Base-by-base conservation (phyloP, 1,284 basidiomycete species). In the Apiotrichum brassicae region DNA sequence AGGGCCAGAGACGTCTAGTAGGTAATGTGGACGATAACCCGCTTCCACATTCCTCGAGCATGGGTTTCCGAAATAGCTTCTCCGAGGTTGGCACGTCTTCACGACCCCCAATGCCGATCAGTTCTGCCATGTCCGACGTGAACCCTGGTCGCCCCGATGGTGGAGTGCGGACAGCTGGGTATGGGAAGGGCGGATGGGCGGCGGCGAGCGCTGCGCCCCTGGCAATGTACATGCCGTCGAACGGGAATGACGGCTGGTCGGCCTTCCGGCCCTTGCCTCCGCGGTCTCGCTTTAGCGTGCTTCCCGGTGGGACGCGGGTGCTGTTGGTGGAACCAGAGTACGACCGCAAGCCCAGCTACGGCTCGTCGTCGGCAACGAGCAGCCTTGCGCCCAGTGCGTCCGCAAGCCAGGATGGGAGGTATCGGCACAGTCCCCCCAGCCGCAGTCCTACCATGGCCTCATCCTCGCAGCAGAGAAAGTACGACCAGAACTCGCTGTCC, bases 141-240 rank as follows among this genome's bases (percentile, higher is more conserved):
- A 28, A 28, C 19, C 28, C 32, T 3, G 35, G 26, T 12, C 28
- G 30, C 14, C n/a, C n/a, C n/a, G n/a, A n/a, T n/a, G 28, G 26
- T n/a, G 51, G 51, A 11, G 44, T 49, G 6, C 39, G 44, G 5
- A 18, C 46, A 1, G 51, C 46, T 3, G 67, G 63, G 6, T 61
- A 57, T 28, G 69, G 69, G 11, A 67, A 65, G 49, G 69, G 69
- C 3, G 69, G 69, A 16, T 71, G 68, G 68, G 69, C 69, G 14
- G 62, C 62, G 0, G 68, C 64, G 1, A 57, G 60, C 2, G 60
- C 63, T 3, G 49, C 63, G 11, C 66, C 68, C 1, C 53, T 63
- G 6, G 60, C 57, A 44, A 68, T 70, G 68, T 68, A 60, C 46
- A 63, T 69, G 59, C 69, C 69, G 8, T 24, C 54, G 3, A 41